phyloP scores from a whole-genome alignment of 2,329 filamentous ascomycete genomes.

The Diaporthe vaccinii region DNA sequence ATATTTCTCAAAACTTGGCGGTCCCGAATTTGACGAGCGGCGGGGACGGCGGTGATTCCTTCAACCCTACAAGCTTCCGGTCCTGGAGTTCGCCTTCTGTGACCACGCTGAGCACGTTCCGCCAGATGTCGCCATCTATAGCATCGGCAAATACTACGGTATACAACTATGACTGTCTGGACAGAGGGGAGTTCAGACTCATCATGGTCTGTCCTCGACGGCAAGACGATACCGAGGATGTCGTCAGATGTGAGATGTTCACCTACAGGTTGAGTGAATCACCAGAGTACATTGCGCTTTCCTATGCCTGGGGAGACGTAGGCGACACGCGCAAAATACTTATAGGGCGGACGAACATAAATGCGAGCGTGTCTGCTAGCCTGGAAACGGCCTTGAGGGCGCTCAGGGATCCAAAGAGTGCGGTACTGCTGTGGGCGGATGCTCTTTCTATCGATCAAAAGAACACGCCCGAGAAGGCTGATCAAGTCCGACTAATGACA shows the following conservation, averaged over 20 bases:
- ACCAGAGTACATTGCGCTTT: neutral
- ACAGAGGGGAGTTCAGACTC: neutral
- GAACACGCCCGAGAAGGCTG: neutral
- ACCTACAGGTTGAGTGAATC: neutral
- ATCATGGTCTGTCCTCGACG: neutral
- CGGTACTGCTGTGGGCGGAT: slow-evolving; percentile 11
- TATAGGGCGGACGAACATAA: neutral
- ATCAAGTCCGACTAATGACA: slow-evolving; percentile 14
- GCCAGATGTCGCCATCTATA: neutral
- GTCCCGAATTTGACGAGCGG: neutral
- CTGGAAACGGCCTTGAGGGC: slow-evolving; percentile 1
- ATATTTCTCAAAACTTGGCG: neutral
- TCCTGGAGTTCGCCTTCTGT: neutral
- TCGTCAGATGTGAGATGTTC: slow-evolving; percentile 10
- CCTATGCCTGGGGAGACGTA: slow-evolving; percentile 25
- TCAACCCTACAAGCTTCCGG: neutral
- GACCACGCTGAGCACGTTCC: neutral
- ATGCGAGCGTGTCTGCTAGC: neutral
- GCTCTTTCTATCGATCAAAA: slow-evolving; percentile 22
- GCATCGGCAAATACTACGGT: neutral
- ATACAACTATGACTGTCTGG: neutral
- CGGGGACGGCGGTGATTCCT: neutral
- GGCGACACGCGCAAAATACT: neutral
- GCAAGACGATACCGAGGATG: neutral
- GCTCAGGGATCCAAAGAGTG: neutral